Evolutionary conservation across 2,329 filamentous ascomycete genomes (phyloP).

Genomic region (Chrysosporium queenslandicum): DNA sequence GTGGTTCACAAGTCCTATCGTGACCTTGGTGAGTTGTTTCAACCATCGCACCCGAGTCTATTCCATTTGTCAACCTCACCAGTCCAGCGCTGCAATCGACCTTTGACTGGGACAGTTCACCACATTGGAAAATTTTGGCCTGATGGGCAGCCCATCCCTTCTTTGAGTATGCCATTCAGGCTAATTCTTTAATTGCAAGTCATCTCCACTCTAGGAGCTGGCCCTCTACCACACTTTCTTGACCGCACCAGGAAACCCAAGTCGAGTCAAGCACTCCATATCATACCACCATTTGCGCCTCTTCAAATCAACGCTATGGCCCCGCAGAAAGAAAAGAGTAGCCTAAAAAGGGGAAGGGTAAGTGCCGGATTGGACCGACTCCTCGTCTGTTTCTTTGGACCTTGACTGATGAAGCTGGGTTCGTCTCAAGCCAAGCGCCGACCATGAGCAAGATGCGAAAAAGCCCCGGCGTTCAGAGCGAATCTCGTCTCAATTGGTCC

Average conservation of each 20-base stretch:
- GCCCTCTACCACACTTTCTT: too few species aligned
- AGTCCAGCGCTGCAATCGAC: too few species aligned
- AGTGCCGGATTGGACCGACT: slow-evolving; percentile 29
- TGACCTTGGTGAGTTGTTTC: too few species aligned
- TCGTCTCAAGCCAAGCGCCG: slow-evolving; percentile 41
- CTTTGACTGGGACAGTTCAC: too few species aligned
- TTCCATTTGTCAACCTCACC: too few species aligned
- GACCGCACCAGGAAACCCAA: too few species aligned
- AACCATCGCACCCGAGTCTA: too few species aligned
- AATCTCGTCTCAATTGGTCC: slow-evolving; percentile 47
- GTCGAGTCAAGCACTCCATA: background rate
- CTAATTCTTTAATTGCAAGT: background rate
- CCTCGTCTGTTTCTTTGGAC: too few species aligned
- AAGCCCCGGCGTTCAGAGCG: slow-evolving; percentile 76
- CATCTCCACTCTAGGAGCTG: background rate
- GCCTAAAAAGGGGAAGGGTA: slow-evolving; percentile 74
- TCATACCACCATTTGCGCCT: background rate
- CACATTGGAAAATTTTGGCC: too few species aligned
- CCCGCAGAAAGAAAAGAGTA: slow-evolving; percentile 60
- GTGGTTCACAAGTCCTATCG: too few species aligned
- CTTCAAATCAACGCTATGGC: slow-evolving; percentile 9
- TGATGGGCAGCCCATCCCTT: background rate
- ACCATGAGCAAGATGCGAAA: slow-evolving; percentile 56
- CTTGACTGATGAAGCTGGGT: slow-evolving; percentile 17
- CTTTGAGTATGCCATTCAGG: background rate